phyloP scores from a whole-genome alignment of 2,329 filamentous ascomycete genomes.

The Hypoxylon sp. region DNA sequence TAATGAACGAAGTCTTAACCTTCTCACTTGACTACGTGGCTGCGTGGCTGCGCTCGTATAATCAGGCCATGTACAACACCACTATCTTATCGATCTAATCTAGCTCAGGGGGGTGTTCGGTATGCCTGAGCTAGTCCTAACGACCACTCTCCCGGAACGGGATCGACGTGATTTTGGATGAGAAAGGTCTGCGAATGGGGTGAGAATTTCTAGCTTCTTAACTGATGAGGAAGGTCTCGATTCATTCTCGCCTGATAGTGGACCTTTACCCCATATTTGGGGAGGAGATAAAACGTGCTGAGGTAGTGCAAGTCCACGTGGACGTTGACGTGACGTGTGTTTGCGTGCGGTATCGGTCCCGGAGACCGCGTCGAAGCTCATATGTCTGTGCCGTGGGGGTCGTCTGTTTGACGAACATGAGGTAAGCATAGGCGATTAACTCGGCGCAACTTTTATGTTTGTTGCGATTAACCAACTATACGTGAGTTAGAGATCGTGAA shows the following conservation, averaged over 20 bases:
- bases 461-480: not conserved
- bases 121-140: not conserved
- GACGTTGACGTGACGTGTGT: not conserved
- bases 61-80: not conserved
- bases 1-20: not conserved
- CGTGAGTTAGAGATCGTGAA: not conserved
- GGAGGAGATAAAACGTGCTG: not conserved
- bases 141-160: conserved; percentile 5
- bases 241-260: not conserved
- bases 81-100: not conserved
- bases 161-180: not conserved
- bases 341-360: not conserved
- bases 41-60: not conserved
- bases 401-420: not conserved
- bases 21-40: not conserved
- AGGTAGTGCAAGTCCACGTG: not conserved
- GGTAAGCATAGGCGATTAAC: not conserved
- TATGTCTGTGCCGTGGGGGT: not conserved
- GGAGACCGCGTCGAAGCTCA: not conserved
- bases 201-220: not conserved
- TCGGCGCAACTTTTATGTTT: not conserved
- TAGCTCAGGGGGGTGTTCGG: not conserved
- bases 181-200: not conserved
- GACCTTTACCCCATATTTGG: not conserved
- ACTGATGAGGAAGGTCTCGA: conserved; percentile 2